Base-by-base conservation (phyloP, 2,329 filamentous ascomycete species). In the Knufia petricola region DNA sequence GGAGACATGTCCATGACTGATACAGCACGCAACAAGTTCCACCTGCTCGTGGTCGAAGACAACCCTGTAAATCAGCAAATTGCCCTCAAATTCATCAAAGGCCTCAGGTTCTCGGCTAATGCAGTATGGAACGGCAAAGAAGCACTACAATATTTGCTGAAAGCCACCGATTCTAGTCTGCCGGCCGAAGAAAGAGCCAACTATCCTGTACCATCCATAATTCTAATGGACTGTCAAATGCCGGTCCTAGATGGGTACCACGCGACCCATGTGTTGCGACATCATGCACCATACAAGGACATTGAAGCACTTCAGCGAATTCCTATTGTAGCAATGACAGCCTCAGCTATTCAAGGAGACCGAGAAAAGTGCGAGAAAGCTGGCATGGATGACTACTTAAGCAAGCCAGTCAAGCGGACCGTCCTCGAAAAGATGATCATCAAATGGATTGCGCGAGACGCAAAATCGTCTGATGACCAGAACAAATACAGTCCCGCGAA, bases 321-420 rank as follows among this genome's bases (percentile, higher is more conserved):
- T 3, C 84, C 84, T 0, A 86, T 88, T 44, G 80, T 88, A 31
- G 84, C 84, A n/a, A 86, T 88, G 82, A 88, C 84, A 0, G 85
- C 84, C 3, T 85, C 80, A 3, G 84, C 84, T 0, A 87, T 87
- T 34, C 82, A 86, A 60, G 84, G 84, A 3, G 84, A 88, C 58
- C 72, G 76, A 42, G 84, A 87, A 61, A 87, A 86, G 60, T 87
- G 84, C 60, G 76, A 77, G 51, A 75, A 74, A 52, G 81, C 82
- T 7, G 84, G 84, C 26, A 87, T 87, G 84, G 83, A 87, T 55
- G 82, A 85, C 59, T 84, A 85, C 58, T 68, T 86, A 8, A 71
- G 79, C n/a, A 85, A 85, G 59, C 84, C 84, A 1, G 84, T 87
- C 34, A 83, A 81, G 57, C 77, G 81, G 55, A 74, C 75, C 45